Base-by-base conservation (phyloP, 768 basidiomycete genomes). In the Kwoniella mangroviensis region DNA sequence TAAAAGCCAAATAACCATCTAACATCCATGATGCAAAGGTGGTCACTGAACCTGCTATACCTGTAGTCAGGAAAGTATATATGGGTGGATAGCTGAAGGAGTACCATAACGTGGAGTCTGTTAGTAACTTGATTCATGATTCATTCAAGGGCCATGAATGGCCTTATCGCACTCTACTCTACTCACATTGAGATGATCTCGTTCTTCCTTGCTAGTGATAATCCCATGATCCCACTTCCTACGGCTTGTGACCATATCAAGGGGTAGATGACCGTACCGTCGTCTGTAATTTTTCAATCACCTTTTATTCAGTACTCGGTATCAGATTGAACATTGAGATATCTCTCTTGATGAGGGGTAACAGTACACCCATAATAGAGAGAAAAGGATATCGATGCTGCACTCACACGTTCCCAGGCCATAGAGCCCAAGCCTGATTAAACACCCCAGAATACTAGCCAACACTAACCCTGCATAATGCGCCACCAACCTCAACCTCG, bases 21-120 rank as follows among this genome's bases (percentile, higher is more conserved):
- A 92, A 80, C 83, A 98, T 93, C 97, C 97, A 98, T 45, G 90
- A 88, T 17, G 95, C 97, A 85, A 98, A 98, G 2, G 94, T 98
- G 11, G 97, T 99, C 75, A 98, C 83, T 1, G 93, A 96, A 3
- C 96, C 97, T 79, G 97, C 98, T 82, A 98, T 93, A 90, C 93
- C 93, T 70, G 94, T 97, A 0, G 94, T 92, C 13, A 93, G 80
- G 22, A 92, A 92, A 2, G 90, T 92, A 82, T 94, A 96, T 17
- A 97, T 78, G 3, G 94, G 94, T 0, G 89, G 90, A 84, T 95
- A 94, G 72, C 94, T 97, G 57, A 11, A 19, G 11, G 22, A 17
- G 13, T 49, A 49, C 34, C 34, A 49, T 49, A 49, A 19, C 1
- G 45, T 49, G 15, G 3, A 17, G 1, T 7, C 34, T 34, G 34